Evolutionary conservation across 306 rosid genomes (phyloP), one percentile per base, ranked within the genome.

Genomic region (Quercus bicolor): DNA sequence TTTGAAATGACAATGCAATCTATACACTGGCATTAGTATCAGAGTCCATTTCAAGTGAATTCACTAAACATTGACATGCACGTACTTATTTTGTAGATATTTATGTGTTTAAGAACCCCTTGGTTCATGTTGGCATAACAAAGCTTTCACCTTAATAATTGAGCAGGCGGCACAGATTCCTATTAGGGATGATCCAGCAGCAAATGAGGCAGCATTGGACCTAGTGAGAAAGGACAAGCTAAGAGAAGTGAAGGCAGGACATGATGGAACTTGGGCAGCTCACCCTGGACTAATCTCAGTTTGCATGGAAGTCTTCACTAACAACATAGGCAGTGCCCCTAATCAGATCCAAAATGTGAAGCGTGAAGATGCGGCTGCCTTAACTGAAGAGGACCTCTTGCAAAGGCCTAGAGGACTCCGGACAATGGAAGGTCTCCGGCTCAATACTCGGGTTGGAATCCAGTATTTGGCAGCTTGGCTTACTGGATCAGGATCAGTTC

Each of bases 191-290:
- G 96, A 95, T 59, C 90, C 90, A 1, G 84, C 34, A n/a, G 97
- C 98, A 6, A 91, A 91, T 56, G 94, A 95, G 80, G 94, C 88
- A 75, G 98, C 98, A 23, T 29, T 92, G 59, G 96, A 89, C 33
- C 75, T 90, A 37, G 97, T 94, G 68, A 92, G 83, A 82, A 94
- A 89, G 84, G 97, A 94, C 92, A 94, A 94, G 75, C 87, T 86
- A 10, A 88, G 97, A 77, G 98, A 95, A 73, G 98, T 86, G 68
- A 86, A 84, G 64, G 97, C 91, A 74, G 98, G 98, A 9, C 98
- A 95, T 70, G 98, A 92, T 76, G 98, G 98, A 64, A 94, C 97
- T 4, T 95, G 98, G 98, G 98, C 98, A 70, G 98, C 98, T 23
- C 98, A 92, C 84, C 98, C 98, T 31, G 96, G 97, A 16, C 89